Evolutionary conservation across 495 filamentous ascomycete genomes (phyloP), one percentile per base, ranked within the genome.

Genomic region (Lasiosphaeris hirsuta): DNA sequence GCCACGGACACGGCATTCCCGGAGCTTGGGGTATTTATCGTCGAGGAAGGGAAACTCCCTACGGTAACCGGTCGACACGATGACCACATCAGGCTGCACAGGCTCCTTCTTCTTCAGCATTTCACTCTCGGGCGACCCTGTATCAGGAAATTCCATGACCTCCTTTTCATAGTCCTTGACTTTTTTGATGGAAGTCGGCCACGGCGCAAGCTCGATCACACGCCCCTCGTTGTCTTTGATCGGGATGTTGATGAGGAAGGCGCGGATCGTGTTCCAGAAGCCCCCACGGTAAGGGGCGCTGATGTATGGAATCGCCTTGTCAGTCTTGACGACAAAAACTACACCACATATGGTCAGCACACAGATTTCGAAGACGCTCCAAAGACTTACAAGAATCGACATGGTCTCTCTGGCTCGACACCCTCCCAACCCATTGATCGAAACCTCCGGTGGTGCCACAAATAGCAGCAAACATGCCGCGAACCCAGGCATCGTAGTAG

Each of bases 61-160:
- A 2, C 55, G 69, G 59, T 78, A 79, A 5, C 74, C 75, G 0
- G 72, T 75, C 7, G 63, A 65, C 33, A 69, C 63, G 37, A 74
- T 57, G 17, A 75, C 45, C 0, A 74, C 40, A 43, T 73, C 69
- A 7, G 71, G 67, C n/a, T 51, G 64, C 13, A 71, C 63, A 5
- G 43, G 40, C 30, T 54, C 19, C 8, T 47, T 42, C 19, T 35
- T 62, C 36, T 66, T 68, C 7, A 58, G 39, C 7, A 39, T 38
- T 1, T 41, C 9, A 34, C 44, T 51, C 41, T 61, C 59, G 10
- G 39, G 44, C 38, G 40, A 41, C 4, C 30, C 33, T 33, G 39
- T 44, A 15, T 59, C 43, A 9, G 18, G 9, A 37, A 62, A 50
- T 19, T 62, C 19, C 34, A 62, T 39, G 1, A 55, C 23, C 7